Base-by-base conservation (phyloP, 805 yeast genomes). In the Yarrowia yakushimensis region DNA sequence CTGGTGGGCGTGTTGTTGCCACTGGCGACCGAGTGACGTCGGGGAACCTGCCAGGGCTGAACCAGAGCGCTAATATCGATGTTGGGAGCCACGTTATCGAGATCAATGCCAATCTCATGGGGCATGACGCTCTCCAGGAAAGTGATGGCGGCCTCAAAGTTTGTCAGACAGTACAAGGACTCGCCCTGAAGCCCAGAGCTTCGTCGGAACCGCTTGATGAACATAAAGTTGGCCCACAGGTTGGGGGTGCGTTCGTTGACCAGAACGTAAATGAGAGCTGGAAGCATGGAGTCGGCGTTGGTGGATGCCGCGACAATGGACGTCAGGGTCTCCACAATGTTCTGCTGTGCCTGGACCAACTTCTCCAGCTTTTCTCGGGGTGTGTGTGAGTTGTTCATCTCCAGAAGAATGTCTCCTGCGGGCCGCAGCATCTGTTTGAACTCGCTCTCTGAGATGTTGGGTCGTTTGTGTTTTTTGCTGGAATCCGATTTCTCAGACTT, bases 61-160 rank as follows among this genome's bases (percentile, higher is more conserved):
- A 63, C 48, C 54, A 67, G 48, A 5, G 67, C 60, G 5, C 68
- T 42, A 28, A 65, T 46, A 33, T 68, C 70, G 20, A 66, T 31
- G 20, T 61, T 50, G 28, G 59, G 57, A 15, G 66, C 41, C 33
- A 65, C 48, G 9, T 72, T 74, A 5, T 62, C 63, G 11, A 65
- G 63, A n/a, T 67, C 72, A 22, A 70, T 64, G 12, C 72, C 73
- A 22, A 77, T 63, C 5, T 71, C 66, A 6, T 71, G 70, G 34
- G 73, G 64, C 17, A 73, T 70, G 17, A 74, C 67, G 12, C 74
- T 68, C 57, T 76, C 76, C 22, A 77, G 57, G 52, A 77, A 72
- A 30, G 71, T 72, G 11, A 75, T 69, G 8, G 78, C 77, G 2
- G 81, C 81, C 62, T 77, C 81, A 37, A 76, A 68, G 63, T 78